phyloP scores from a whole-genome alignment of 2,329 filamentous ascomycete species.

The Ceratocystis lukuohia region DNA sequence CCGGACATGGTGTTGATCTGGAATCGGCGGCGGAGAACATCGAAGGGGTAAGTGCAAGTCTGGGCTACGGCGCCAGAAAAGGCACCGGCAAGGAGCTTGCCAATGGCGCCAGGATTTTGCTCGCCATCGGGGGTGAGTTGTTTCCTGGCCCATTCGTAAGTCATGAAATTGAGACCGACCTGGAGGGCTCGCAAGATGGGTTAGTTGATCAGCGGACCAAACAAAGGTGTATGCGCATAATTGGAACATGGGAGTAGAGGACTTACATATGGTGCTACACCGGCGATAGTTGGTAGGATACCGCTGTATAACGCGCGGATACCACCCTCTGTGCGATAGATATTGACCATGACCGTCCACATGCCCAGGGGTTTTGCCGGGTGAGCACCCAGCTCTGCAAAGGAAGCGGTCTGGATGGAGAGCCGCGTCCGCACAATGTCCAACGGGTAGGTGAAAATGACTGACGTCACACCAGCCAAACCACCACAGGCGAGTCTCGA shows the following conservation, averaged over 20 bases:
- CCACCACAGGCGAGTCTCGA: slow-evolving; percentile 80
- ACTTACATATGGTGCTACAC: slow-evolving; percentile 81
- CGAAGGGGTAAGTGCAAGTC: slow-evolving; percentile 97
- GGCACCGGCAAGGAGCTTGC: slow-evolving; percentile 80
- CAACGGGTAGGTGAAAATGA: slow-evolving; percentile 87
- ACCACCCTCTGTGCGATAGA: slow-evolving; percentile 89
- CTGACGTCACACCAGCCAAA: slow-evolving; percentile 85
- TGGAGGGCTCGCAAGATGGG: slow-evolving; percentile 26
- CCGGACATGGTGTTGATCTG: slow-evolving; percentile 99
- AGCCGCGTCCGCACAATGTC: slow-evolving; percentile 93
- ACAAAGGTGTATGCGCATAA: not conserved
- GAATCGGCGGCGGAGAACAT: slow-evolving; percentile 83
- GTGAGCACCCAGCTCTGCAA: slow-evolving; percentile 56
- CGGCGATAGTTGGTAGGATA: slow-evolving; percentile 84
- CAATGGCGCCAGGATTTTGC: slow-evolving; percentile 60
- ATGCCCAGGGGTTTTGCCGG: slow-evolving; percentile 71
- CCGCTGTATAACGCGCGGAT: slow-evolving; percentile 78
- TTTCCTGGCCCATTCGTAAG: slow-evolving; percentile 77
- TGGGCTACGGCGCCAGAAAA: slow-evolving; percentile 94
- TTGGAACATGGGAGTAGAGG: not conserved
- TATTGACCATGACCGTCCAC: slow-evolving; percentile 67
- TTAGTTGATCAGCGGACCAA: not conserved
- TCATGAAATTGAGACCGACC: slow-evolving; percentile 97
- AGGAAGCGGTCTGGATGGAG: slow-evolving; percentile 96
- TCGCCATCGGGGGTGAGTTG: slow-evolving; percentile 80